Percentiles rank a stretch among this genome's conserved stretches.
Conservation (phyloP, 2,329 filamentous ascomycete species). For the Microsporum canis region DNA sequence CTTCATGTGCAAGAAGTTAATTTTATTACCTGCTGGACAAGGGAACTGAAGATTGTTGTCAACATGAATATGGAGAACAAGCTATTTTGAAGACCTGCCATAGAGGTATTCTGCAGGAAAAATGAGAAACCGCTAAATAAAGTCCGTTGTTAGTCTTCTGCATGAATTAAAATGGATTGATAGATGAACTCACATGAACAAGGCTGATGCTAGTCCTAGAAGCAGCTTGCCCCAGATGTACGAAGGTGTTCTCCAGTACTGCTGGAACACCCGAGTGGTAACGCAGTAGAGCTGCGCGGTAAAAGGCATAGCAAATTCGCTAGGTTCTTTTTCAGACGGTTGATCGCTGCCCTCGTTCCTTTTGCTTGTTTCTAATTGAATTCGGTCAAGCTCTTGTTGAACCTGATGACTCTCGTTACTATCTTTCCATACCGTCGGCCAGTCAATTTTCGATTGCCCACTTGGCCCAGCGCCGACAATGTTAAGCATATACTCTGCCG, state of each 20-base stretch:
- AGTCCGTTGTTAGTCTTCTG: constrained; percentile 30
- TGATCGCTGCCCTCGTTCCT: constrained; percentile 14
- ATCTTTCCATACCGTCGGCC: constrained; percentile 51
- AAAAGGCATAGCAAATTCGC: constrained; percentile 70
- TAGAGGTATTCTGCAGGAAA: constrained; percentile 57
- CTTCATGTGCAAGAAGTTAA: constrained; percentile 49
- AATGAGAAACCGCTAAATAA: constrained; percentile 68
- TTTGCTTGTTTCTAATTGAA: constrained; percentile 40
- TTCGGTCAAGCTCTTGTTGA: constrained; percentile 46
- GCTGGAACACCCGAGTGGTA: constrained; percentile 64
- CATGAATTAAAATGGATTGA: not conserved
- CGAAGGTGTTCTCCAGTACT: constrained; percentile 77
- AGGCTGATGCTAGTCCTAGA: constrained; percentile 49
- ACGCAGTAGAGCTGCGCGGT: constrained; percentile 53
- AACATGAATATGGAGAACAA: constrained; percentile 81
- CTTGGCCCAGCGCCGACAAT: constrained; percentile 48
- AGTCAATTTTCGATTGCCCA: constrained; percentile 54
- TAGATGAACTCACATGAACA: constrained; percentile 50
- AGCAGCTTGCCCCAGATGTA: constrained; percentile 73
- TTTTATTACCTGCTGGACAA: constrained; percentile 40
- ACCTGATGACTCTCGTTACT: constrained; percentile 45
- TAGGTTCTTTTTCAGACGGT: constrained; percentile 30
- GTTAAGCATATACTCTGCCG: constrained; percentile 61
- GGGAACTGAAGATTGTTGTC: constrained; percentile 42
- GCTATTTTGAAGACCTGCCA: constrained; percentile 73